Conservation (phyloP, 2,329 filamentous ascomycete genomes). For the Alternaria conjuncta region DNA sequence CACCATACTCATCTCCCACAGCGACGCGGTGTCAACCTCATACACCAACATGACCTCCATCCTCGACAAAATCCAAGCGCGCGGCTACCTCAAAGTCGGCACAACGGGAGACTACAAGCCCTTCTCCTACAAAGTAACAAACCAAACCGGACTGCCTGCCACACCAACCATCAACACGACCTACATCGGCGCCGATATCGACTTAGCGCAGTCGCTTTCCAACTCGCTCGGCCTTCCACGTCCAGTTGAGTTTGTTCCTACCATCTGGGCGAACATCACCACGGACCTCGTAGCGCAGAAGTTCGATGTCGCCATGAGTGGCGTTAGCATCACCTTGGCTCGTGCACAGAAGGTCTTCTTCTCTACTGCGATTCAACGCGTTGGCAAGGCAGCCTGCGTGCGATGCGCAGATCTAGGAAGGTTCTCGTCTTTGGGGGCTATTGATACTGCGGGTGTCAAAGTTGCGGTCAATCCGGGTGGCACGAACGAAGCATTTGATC, state of each 20-base stretch:
- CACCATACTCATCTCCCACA: not conserved
- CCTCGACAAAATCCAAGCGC: conserved; percentile 15
- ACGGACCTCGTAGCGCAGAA: conserved; percentile 7
- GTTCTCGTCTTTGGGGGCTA: conserved; percentile 14
- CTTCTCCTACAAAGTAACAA: conserved; percentile 20
- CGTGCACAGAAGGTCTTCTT: conserved; percentile 15
- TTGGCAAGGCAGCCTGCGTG: conserved; percentile 19
- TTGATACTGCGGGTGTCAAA: conserved; percentile 16
- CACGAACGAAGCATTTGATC: conserved; percentile 21
- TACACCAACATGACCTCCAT: conserved; percentile 7
- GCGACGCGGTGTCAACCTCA: not conserved
- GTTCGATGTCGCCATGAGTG: conserved; percentile 21
- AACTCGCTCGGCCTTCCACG: conserved; percentile 12
- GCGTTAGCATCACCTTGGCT: conserved; percentile 18
- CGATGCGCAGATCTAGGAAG: conserved; percentile 9
- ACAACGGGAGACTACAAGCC: conserved; percentile 24
- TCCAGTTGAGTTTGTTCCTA: conserved; percentile 18
- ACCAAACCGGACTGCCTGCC: conserved; percentile 14
- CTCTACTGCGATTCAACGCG: conserved; percentile 11
- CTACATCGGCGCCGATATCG: conserved; percentile 21
- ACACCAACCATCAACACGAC: conserved; percentile 14
- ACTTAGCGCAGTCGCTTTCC: conserved; percentile 13
- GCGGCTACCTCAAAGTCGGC: conserved; percentile 23
- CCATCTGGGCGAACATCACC: conserved; percentile 14
- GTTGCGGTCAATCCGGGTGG: conserved; percentile 18